Evolutionary conservation across 306 rosid species (phyloP).

Genomic region (Medicago ruthenica): DNA sequence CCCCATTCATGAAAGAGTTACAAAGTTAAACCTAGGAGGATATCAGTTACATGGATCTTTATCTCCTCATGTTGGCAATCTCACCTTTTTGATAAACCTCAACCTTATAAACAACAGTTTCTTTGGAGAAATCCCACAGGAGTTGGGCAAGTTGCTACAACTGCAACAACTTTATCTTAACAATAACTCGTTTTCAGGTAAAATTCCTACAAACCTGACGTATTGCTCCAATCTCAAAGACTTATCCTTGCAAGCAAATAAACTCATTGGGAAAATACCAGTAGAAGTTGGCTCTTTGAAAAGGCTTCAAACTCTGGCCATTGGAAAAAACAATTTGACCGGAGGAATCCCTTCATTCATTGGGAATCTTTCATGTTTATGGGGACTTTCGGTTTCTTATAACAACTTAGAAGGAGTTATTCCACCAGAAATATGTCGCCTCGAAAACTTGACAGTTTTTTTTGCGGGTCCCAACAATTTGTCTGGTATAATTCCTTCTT

Average conservation of each 20-base stretch:
- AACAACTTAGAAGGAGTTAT: too few species aligned
- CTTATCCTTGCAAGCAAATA: background rate
- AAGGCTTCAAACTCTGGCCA: background rate
- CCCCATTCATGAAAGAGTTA: background rate
- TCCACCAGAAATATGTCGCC: too few species aligned
- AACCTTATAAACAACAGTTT: background rate
- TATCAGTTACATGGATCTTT: background rate
- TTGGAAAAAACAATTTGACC: too few species aligned
- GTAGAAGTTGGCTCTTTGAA: background rate
- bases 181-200: too few species aligned
- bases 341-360: too few species aligned
- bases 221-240: background rate
- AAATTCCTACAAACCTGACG: constrained; percentile 4
- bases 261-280: background rate
- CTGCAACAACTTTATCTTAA: background rate
- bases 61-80: background rate
- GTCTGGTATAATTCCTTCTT: constrained; percentile 4
- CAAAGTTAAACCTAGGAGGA: background rate
- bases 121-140: background rate
- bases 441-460: too few species aligned
- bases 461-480: too few species aligned
- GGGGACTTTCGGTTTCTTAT: too few species aligned
- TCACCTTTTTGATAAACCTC: background rate
- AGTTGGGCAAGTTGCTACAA: background rate
- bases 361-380: too few species aligned